These are phyloP conservation scores for Microbotryum scabiosae DNA, from an alignment of 1,284 basidiomycete species.

Conservation along the genomic window DNA sequence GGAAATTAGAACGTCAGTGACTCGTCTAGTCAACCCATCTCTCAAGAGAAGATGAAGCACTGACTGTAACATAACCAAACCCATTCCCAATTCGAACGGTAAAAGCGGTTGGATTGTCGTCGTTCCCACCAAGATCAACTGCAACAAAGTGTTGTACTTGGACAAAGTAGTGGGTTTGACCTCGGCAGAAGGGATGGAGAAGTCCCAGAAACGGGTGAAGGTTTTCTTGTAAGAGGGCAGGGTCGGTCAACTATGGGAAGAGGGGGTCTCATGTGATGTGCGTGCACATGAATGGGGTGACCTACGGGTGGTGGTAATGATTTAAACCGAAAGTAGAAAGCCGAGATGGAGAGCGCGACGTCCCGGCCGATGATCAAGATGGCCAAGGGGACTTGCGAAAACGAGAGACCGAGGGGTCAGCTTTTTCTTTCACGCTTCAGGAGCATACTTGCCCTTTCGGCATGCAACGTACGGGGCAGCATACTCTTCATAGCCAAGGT, in stretches of 20 bases:
- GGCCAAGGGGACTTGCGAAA: constrained; percentile 63
- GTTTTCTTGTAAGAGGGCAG: constrained; percentile 61
- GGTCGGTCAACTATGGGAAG: too few relatives aligned
- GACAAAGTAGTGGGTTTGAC: constrained; percentile 45
- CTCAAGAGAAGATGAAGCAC: constrained; percentile 33
- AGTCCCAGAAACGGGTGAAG: constrained; percentile 83
- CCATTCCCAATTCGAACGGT: constrained; percentile 52
- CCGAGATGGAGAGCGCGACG: constrained; percentile 73
- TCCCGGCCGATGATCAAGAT: constrained; percentile 83
- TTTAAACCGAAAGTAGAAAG: constrained; percentile 88
- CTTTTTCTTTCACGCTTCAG: too few relatives aligned
- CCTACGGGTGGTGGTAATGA: constrained; percentile 77
- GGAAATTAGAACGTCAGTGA: too few relatives aligned
- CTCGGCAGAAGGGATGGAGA: constrained; percentile 86
- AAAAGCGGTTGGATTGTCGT: constrained; percentile 78
- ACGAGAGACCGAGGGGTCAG: neutral
- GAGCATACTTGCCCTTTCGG: too few relatives aligned
- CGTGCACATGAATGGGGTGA: too few relatives aligned
- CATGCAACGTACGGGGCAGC: constrained; percentile 76
- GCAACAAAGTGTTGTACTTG: constrained; percentile 85
- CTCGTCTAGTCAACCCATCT: too few relatives aligned
- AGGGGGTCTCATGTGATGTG: too few relatives aligned
- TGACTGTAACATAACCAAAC: constrained; percentile 58
- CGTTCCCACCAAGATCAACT: constrained; percentile 78
- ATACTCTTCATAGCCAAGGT: constrained; percentile 74